Conservation (phyloP, 2,329 filamentous ascomycete species). For the Aspergillus cejpii region DNA sequence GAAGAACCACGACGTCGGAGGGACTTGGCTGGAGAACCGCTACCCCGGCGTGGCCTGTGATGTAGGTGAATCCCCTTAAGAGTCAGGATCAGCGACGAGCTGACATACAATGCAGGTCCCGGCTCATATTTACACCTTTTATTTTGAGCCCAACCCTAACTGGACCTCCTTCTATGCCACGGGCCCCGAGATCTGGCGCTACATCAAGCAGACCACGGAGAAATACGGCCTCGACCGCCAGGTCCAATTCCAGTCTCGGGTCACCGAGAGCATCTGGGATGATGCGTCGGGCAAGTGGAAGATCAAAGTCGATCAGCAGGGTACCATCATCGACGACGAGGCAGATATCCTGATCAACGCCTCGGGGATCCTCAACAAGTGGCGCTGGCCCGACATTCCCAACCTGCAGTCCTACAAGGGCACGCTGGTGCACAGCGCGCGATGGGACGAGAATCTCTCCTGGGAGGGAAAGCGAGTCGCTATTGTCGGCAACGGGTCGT, state of each 20-base stretch:
- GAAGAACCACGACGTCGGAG: slow-evolving; percentile 23
- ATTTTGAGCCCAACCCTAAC: slow-evolving; percentile 39
- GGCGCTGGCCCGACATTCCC: slow-evolving; percentile 19
- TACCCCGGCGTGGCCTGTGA: slow-evolving; percentile 31
- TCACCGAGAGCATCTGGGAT: slow-evolving; percentile 37
- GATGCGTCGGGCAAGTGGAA: slow-evolving; percentile 12
- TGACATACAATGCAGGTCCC: too few species aligned
- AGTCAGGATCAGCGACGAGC: too few species aligned
- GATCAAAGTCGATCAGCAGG: slow-evolving; percentile 12
- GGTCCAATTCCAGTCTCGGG: slow-evolving; percentile 35
- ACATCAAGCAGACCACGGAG: slow-evolving; percentile 34
- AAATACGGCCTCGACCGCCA: slow-evolving; percentile 38
- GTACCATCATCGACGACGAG: slow-evolving; percentile 3
- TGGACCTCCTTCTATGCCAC: slow-evolving; percentile 38
- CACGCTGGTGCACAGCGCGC: slow-evolving; percentile 32
- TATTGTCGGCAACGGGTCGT: slow-evolving; percentile 31
- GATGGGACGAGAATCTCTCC: slow-evolving; percentile 19
- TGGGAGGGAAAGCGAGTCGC: slow-evolving; percentile 25
- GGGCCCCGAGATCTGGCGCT: slow-evolving; percentile 39
- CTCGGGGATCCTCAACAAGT: slow-evolving; percentile 23
- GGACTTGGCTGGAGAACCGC: slow-evolving; percentile 23
- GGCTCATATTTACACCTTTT: slow-evolving; percentile 38
- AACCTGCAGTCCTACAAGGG: slow-evolving; percentile 29
- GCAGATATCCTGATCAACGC: slow-evolving; percentile 25
- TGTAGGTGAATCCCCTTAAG: neutral